A percentile compares a stretch with the other conserved stretches of the same genome.
Conservation (phyloP, 1,139 yeast species). For the Suhomyces choctaworum region DNA sequence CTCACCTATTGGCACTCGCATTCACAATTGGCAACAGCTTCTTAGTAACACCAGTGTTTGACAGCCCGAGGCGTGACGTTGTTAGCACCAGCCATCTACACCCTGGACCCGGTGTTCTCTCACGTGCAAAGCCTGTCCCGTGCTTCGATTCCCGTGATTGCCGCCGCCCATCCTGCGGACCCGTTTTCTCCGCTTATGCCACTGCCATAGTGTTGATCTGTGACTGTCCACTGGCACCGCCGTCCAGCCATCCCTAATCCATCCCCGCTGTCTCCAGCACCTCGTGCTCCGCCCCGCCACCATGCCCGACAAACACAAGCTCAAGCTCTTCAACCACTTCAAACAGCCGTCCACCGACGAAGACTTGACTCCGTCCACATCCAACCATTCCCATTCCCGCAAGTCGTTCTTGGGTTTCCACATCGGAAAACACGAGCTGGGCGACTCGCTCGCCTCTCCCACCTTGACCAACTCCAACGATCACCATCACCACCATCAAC, state of each 20-base stretch:
- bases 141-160: background rate
- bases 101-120: too few relatives aligned
- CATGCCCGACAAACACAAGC: constrained; percentile 51
- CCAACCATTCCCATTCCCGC: constrained; percentile 31
- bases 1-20: too few relatives aligned
- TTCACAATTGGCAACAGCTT: too few relatives aligned
- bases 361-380: constrained; percentile 34
- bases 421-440: constrained; percentile 42
- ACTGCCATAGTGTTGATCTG: background rate
- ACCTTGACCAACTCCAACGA: constrained; percentile 32
- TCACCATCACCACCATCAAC: constrained; percentile 21
- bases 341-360: constrained; percentile 27
- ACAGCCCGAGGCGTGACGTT: too few relatives aligned
- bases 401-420: constrained; percentile 32
- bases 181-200: background rate
- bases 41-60: too few relatives aligned
- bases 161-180: background rate
- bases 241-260: background rate
- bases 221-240: background rate
- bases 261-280: background rate
- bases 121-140: too few relatives aligned
- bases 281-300: background rate
- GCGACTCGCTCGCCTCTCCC: constrained; percentile 38
- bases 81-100: too few relatives aligned
- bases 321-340: constrained; percentile 32